phyloP scores from a whole-genome alignment of 2,329 filamentous ascomycete species.

The Thielaviopsis cerberus region DNA sequence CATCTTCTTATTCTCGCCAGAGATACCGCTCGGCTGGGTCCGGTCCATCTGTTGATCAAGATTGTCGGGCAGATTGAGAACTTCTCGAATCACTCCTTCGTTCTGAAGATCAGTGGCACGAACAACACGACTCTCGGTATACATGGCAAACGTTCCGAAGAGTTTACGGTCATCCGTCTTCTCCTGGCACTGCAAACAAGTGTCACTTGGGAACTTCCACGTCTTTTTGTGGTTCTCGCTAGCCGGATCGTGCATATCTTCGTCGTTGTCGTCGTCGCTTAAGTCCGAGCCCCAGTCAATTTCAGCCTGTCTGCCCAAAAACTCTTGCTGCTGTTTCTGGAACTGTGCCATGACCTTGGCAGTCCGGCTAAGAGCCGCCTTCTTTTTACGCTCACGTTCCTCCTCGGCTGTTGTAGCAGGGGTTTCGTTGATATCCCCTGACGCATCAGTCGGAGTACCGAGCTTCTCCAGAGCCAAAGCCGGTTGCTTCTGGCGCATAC shows the following conservation, averaged over 20 bases:
- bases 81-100: constrained; percentile 68
- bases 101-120: constrained; percentile 73
- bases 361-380: constrained; percentile 73
- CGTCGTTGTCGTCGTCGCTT: constrained; percentile 51
- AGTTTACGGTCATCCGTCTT: constrained; percentile 76
- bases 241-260: constrained; percentile 37
- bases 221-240: constrained; percentile 39
- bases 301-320: constrained; percentile 61
- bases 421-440: constrained; percentile 44
- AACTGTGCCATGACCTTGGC: constrained; percentile 95
- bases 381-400: constrained; percentile 70
- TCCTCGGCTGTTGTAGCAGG: constrained; percentile 42
- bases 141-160: constrained; percentile 82
- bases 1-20: constrained; percentile 63
- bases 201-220: constrained; percentile 83
- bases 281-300: constrained; percentile 72
- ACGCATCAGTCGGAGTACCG: constrained; percentile 56
- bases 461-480: constrained; percentile 43
- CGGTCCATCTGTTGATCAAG: constrained; percentile 71
- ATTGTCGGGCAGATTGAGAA: constrained; percentile 55
- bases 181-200: constrained; percentile 92
- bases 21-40: constrained; percentile 76
- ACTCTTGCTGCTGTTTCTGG: constrained; percentile 90
- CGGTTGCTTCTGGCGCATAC: constrained; percentile 69
- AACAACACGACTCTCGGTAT: constrained; percentile 70